Conservation (phyloP, 2,329 filamentous ascomycete genomes). For the Dothistroma septosporum region DNA sequence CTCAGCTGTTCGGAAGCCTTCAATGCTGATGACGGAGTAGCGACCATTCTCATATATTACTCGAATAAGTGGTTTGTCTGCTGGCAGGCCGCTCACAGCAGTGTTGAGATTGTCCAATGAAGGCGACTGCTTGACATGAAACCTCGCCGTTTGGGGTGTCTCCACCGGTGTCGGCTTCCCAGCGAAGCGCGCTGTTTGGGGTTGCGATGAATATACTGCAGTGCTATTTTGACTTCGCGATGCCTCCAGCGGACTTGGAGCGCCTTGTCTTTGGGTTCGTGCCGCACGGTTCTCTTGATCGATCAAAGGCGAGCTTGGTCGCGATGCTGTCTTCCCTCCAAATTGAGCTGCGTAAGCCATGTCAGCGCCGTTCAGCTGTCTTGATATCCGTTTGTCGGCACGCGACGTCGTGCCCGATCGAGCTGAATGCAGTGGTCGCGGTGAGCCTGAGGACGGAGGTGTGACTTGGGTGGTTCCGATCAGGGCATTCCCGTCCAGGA, state of each 20-base stretch:
- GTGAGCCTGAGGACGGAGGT: constrained; percentile 61
- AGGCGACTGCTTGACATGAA: constrained; percentile 72
- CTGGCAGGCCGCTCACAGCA: constrained; percentile 64
- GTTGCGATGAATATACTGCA: constrained; percentile 50
- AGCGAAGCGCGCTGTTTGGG: constrained; percentile 34
- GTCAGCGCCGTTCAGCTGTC: constrained; percentile 43
- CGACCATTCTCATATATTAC: constrained; percentile 89
- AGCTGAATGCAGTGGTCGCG: constrained; percentile 58
- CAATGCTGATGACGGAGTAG: constrained; percentile 90
- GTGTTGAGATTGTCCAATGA: constrained; percentile 76
- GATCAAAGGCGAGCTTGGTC: constrained; percentile 67
- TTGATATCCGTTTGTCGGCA: constrained; percentile 47
- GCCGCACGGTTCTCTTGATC: constrained; percentile 52
- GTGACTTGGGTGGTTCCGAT: constrained; percentile 43
- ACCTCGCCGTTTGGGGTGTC: constrained; percentile 57
- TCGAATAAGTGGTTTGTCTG: constrained; percentile 82
- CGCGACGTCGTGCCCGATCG: constrained; percentile 44
- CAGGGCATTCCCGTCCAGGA: constrained; percentile 60
- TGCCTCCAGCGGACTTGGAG: constrained; percentile 55
- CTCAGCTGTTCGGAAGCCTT: constrained; percentile 84
- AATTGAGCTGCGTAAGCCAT: constrained; percentile 40
- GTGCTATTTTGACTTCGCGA: constrained; percentile 49
- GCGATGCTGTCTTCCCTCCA: constrained; percentile 55
- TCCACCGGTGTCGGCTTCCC: constrained; percentile 60
- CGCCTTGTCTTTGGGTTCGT: constrained; percentile 56